Conservation (phyloP, 2,329 filamentous ascomycete genomes). For the Beauveria rudraprayagi region DNA sequence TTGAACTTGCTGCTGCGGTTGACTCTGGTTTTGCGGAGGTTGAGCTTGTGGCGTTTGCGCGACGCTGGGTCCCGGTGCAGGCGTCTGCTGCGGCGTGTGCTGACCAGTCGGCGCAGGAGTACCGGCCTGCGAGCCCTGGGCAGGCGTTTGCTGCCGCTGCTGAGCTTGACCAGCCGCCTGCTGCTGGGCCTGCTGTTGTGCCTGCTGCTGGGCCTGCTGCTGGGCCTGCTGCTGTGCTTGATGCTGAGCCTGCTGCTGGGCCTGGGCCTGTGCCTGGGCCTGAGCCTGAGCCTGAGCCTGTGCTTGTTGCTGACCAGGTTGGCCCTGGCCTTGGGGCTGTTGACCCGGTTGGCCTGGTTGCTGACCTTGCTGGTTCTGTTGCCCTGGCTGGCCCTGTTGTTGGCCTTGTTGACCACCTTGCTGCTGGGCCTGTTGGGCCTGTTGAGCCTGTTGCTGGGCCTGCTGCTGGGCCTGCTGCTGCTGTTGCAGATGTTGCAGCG, state of each 20-base stretch:
- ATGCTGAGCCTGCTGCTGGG: slow-evolving; percentile 16
- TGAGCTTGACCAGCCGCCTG: slow-evolving; percentile 19
- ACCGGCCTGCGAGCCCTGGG: slow-evolving; percentile 33
- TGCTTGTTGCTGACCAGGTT: slow-evolving; percentile 20
- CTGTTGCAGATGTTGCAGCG: slow-evolving; percentile 36
- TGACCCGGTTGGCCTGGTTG: slow-evolving; percentile 30
- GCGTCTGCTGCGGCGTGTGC: slow-evolving; percentile 41
- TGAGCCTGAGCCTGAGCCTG: slow-evolving; percentile 16
- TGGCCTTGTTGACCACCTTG: slow-evolving; percentile 15
- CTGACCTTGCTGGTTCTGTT: slow-evolving; percentile 22
- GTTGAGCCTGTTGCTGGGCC: slow-evolving; percentile 35
- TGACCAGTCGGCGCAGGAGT: slow-evolving; percentile 36
- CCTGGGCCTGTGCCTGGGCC: slow-evolving; percentile 16
- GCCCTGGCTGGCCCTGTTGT: slow-evolving; percentile 21
- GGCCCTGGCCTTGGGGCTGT: slow-evolving; percentile 22
- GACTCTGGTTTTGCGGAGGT: slow-evolving; percentile 30
- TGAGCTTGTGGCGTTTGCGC: slow-evolving; percentile 19
- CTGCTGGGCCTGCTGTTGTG: slow-evolving; percentile 25
- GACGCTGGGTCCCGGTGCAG: slow-evolving; percentile 28
- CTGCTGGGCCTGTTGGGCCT: slow-evolving; percentile 18
- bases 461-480: slow-evolving; percentile 36
- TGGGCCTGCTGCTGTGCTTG: slow-evolving; percentile 17
- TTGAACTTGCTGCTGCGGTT: slow-evolving; percentile 14
- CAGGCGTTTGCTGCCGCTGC: slow-evolving; percentile 38
- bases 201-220: slow-evolving; percentile 17